Conservation (phyloP, 2,329 filamentous ascomycete species). For the Ilyonectria sp. region DNA sequence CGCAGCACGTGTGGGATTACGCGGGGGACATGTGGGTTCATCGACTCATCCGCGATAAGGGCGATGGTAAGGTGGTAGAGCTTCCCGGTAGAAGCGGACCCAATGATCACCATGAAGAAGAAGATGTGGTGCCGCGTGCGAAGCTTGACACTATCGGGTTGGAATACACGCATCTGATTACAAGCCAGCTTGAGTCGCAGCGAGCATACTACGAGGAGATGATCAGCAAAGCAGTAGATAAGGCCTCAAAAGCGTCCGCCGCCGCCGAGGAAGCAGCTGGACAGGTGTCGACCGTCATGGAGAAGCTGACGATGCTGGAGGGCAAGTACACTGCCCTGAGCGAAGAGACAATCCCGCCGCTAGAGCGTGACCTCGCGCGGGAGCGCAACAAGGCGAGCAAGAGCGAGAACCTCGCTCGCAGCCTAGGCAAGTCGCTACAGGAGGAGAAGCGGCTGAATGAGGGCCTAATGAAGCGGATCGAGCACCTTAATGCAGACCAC, state of each 20-base stretch:
- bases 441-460: conserved; percentile 91
- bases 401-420: conserved; percentile 82
- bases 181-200: conserved; percentile 93
- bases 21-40: conserved; percentile 96
- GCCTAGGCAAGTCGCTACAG: conserved; percentile 80
- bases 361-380: conserved; percentile 82
- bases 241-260: conserved; percentile 81
- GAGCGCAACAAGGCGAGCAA: conserved; percentile 79
- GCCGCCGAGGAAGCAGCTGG: conserved; percentile 74
- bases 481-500: conserved; percentile 77
- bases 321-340: conserved; percentile 61
- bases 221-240: conserved; percentile 89
- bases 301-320: conserved; percentile 68
- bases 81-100: conserved; percentile 73
- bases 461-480: conserved; percentile 86
- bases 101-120: conserved; percentile 58
- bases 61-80: conserved; percentile 92
- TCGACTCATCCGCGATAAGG: conserved; percentile 92
- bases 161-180: conserved; percentile 95
- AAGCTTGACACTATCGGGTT: conserved; percentile 85
- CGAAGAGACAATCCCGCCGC: conserved; percentile 71
- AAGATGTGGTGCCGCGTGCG: conserved; percentile 79
- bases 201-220: conserved; percentile 95
- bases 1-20: conserved; percentile 98
- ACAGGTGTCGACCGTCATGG: conserved; percentile 64